Evolutionary conservation across 176 grass and related monocot genomes (phyloP).

Genomic region (Triticum urartu): DNA sequence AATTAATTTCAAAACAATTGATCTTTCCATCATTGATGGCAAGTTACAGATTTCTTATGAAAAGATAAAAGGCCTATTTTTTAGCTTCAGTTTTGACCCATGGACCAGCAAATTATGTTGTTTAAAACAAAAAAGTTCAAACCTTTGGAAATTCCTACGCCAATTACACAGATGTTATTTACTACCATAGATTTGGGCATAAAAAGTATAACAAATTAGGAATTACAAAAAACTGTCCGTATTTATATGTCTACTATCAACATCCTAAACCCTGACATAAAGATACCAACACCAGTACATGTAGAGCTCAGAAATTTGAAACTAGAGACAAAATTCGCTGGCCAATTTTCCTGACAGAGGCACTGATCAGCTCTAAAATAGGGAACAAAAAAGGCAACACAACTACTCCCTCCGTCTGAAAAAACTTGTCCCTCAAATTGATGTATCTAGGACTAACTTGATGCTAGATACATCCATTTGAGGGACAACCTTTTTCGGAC

Average conservation of each 20-base stretch:
- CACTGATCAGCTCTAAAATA: neutral
- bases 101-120: neutral
- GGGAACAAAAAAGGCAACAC: neutral
- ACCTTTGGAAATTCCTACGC: neutral
- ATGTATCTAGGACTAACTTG: too few species aligned
- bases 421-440: too few species aligned
- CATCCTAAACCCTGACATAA: slow-evolving; percentile 8
- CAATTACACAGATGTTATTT: neutral
- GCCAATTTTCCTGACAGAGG: neutral
- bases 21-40: neutral
- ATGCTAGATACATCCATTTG: too few species aligned
- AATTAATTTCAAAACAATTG: slow-evolving; percentile 9
- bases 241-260: neutral
- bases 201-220: neutral
- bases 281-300: neutral
- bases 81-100: neutral
- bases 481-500: too few species aligned
- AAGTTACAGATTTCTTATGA: neutral
- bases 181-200: neutral
- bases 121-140: slow-evolving; percentile 1
- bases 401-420: neutral
- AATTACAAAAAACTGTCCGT: neutral
- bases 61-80: neutral
- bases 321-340: slow-evolving; percentile 6
- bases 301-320: neutral